Conservation (phyloP, 192 early-diverging fungal genomes). For the Coemansia sp. region DNA sequence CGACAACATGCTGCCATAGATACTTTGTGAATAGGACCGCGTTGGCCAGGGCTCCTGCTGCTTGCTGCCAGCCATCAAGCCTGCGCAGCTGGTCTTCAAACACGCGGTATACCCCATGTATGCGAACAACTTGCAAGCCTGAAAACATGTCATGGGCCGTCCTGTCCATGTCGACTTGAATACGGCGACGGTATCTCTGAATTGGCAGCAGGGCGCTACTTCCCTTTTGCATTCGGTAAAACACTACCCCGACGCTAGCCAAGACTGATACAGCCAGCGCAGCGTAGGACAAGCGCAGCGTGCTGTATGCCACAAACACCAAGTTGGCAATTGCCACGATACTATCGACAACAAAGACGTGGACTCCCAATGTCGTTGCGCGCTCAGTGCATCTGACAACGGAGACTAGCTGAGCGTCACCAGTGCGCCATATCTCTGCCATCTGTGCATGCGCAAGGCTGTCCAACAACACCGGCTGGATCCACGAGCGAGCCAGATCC, state of each 20-base stretch:
- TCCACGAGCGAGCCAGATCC: constrained; percentile 7
- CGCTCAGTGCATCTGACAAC: constrained; percentile 14
- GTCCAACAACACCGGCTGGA: constrained; percentile 13
- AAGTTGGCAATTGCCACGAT: neutral
- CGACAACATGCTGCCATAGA: constrained; percentile 1
- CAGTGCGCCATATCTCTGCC: constrained; percentile 17
- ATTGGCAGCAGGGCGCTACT: neutral
- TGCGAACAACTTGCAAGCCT: constrained; percentile 27
- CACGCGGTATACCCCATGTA: constrained; percentile 3
- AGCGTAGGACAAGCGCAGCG: constrained; percentile 7
- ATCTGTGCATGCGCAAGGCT: constrained; percentile 18
- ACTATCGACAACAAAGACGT: constrained; percentile 9
- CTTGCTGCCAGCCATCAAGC: constrained; percentile 4
- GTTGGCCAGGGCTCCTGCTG: constrained; percentile 6
- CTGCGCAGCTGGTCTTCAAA: constrained; percentile 4
- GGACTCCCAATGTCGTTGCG: constrained; percentile 9
- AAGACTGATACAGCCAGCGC: constrained; percentile 4
- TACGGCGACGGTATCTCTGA: neutral
- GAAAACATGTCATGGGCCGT: constrained; percentile 11
- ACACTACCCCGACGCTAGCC: neutral
- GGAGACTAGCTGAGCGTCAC: neutral
- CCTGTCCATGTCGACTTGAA: neutral
- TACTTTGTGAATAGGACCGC: constrained; percentile 3
- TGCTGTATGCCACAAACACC: constrained; percentile 10
- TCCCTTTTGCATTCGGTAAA: neutral